Percentiles rank a stretch among this genome's conserved stretches.
Conservation (phyloP, 352 stramenopile genomes). For the Phytophthora melonis region DNA sequence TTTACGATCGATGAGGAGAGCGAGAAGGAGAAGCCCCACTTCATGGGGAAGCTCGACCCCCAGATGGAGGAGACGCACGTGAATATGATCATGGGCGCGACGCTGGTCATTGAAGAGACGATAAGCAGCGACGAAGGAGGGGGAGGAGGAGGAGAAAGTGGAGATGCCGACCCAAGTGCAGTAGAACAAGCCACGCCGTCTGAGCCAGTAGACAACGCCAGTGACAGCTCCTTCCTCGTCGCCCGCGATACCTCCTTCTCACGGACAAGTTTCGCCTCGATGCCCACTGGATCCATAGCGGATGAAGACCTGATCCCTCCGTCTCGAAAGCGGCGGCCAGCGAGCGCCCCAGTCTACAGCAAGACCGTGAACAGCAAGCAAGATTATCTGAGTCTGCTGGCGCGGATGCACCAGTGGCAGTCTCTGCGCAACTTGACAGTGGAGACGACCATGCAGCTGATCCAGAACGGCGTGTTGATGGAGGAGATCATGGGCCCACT, state of each 20-base stretch:
- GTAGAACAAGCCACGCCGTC: neutral
- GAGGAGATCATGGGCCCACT: constrained; percentile 59
- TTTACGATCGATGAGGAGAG: constrained; percentile 68
- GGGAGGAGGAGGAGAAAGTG: too few relatives aligned
- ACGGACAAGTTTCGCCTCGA: constrained; percentile 14
- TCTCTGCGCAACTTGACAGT: constrained; percentile 69
- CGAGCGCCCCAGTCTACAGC: constrained; percentile 28
- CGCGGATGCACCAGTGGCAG: constrained; percentile 56
- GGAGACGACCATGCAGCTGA: constrained; percentile 69
- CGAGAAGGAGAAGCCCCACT: constrained; percentile 42
- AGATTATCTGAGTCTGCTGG: constrained; percentile 42
- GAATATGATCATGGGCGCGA: constrained; percentile 85
- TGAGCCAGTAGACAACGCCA: neutral
- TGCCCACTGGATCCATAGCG: neutral
- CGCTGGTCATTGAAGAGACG: constrained; percentile 70
- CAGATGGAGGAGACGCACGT: constrained; percentile 77
- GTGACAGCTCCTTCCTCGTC: constrained; percentile 14
- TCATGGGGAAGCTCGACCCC: constrained; percentile 67
- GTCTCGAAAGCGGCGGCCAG: constrained; percentile 22
- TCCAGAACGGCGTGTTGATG: constrained; percentile 62
- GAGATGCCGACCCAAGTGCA: neutral
- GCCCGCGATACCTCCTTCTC: constrained; percentile 22
- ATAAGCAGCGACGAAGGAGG: constrained; percentile 23
- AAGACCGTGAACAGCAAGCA: constrained; percentile 26
- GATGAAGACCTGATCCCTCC: constrained; percentile 3